A percentile compares a stretch with the other conserved stretches of the same genome.
Evolutionary conservation across 2,329 filamentous ascomycete genomes (phyloP).

Genomic region (Arthrinium phaeospermum): DNA sequence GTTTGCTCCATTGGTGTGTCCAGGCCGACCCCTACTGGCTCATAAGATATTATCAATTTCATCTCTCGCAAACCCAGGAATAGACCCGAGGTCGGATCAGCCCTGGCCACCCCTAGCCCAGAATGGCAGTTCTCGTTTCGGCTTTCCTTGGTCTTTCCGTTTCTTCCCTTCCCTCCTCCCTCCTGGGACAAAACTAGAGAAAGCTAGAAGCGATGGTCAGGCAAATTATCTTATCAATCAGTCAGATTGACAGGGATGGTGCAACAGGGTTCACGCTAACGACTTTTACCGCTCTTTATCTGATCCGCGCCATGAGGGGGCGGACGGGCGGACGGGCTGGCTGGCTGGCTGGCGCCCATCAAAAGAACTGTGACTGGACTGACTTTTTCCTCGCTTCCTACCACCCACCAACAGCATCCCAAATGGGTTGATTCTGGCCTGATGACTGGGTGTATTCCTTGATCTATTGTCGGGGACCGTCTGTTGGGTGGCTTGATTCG

Average conservation of each 20-base stretch:
- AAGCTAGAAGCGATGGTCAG: background rate
- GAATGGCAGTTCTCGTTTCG: background rate
- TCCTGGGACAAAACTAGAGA: background rate
- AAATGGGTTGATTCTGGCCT: conserved; percentile 5
- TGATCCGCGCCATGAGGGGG: background rate
- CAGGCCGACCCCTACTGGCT: background rate
- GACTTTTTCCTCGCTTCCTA: background rate
- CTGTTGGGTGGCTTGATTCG: background rate
- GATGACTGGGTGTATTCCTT: background rate
- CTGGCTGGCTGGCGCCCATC: background rate
- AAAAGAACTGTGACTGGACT: background rate
- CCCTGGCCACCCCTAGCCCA: background rate
- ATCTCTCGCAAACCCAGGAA: background rate
- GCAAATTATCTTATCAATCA: conserved; percentile 21
- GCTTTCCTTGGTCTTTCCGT: background rate
- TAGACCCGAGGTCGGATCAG: conserved; percentile 1
- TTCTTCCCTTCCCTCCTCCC: background rate
- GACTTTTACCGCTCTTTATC: conserved; percentile 12
- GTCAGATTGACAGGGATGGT: conserved; percentile 5
- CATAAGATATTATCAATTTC: background rate
- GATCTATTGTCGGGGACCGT: background rate
- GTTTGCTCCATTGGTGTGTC: background rate
- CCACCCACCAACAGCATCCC: background rate
- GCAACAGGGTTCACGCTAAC: background rate
- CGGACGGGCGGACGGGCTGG: background rate